Evolutionary conservation across 1,139 yeast genomes (phyloP).

Genomic region (Protomyces macrosporus): DNA sequence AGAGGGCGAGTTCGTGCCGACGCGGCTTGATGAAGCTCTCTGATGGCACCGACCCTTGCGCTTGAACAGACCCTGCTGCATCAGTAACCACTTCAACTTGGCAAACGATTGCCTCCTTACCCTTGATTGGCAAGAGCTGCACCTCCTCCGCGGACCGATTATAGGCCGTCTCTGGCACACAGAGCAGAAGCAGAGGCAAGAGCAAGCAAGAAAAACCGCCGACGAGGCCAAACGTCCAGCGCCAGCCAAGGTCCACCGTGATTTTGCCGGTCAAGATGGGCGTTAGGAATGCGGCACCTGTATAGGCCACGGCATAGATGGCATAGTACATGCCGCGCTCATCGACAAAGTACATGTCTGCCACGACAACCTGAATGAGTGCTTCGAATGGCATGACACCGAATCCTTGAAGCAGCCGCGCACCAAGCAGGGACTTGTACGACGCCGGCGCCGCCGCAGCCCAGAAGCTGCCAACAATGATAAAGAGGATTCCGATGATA

Average conservation of each 20-base stretch:
- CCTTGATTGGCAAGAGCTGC: background rate
- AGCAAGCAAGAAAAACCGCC: conserved; percentile 28
- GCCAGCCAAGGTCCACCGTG: conserved; percentile 29
- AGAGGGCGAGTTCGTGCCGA: conserved; percentile 26
- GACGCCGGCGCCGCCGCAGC: conserved; percentile 31
- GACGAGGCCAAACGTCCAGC: conserved; percentile 31
- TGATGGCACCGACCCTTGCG: background rate
- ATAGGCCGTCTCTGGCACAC: conserved; percentile 31
- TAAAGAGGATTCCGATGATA: conserved; percentile 28
- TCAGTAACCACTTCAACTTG: background rate
- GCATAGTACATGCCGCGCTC: conserved; percentile 32
- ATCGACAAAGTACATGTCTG: conserved; percentile 32
- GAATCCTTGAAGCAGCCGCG: conserved; percentile 32
- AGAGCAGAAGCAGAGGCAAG: conserved; percentile 28
- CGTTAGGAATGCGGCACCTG: conserved; percentile 31
- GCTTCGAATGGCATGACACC: conserved; percentile 32
- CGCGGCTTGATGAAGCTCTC: conserved; percentile 2
- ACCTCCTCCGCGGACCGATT: conserved; percentile 17
- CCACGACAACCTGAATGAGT: conserved; percentile 31
- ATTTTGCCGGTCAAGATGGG: conserved; percentile 31
- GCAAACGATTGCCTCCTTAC: background rate
- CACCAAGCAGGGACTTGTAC: conserved; percentile 30
- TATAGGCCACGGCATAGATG: conserved; percentile 28
- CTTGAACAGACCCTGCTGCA: background rate
- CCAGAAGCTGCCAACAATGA: conserved; percentile 31